Base-by-base conservation (phyloP, 2,329 filamentous ascomycete genomes). In the Botrytis fabae region DNA sequence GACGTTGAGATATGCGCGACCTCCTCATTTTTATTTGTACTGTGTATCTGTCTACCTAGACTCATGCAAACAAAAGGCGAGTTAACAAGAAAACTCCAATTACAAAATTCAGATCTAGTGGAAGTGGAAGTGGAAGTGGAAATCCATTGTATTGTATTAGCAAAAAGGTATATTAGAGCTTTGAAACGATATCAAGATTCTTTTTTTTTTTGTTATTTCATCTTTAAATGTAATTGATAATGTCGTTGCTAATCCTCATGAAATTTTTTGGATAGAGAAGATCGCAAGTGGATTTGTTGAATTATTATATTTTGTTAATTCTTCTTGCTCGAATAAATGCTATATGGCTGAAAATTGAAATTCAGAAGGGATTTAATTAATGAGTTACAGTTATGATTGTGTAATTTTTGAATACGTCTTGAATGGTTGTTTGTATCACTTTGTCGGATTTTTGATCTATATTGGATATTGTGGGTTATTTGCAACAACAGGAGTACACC, bases 361-460 rank as follows among this genome's bases (percentile, higher is more conserved):
- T 3, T 32, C 32, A 32, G 32, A 32, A 32, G 32, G 32, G 32
- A 32, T 32, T 32, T 32, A 32, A 74, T 7, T 79, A 75, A 74
- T 83, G 82, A n/a, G 81, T 81, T 1, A 83, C 78, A 0, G 79
- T 78, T 46, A 83, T 78, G n/a, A 91, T 85, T 2, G 89, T 91
- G 77, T 87, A 86, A 5, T 82, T 82, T 3, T 80, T 79, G 77
- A 91, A 32, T 32, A 90, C 83, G 48, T 85, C 82, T 2, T 85
- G 83, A 72, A 91, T 85, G 32, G 90, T 81, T 14, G 82, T 81
- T 76, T 90, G 86, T 80, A 90, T 87, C 25, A 85, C 80, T 60
- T 84, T 82, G 74, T 90, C 88, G 0, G 88, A 89, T 73, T 85
- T 83, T 20, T 81, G 80, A 75, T 91, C 89, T 61, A 91, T 85